A percentile compares a stretch with the other conserved stretches of the same genome.
phyloP scores from a whole-genome alignment of 495 filamentous ascomycete genomes.

The Talaromyces stipitatus region DNA sequence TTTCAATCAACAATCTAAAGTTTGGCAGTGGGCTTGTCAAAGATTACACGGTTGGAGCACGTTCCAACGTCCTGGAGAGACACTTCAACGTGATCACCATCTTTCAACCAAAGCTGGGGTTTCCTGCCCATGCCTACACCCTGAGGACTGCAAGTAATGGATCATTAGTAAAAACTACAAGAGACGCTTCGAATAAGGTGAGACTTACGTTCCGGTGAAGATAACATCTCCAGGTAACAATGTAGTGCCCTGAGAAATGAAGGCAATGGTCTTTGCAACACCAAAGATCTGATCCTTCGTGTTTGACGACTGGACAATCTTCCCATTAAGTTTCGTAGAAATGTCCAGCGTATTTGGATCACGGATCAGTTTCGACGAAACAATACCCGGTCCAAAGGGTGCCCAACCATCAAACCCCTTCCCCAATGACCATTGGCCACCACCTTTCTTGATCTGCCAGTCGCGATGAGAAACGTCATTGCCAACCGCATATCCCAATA shows the following conservation, averaged over 20 bases:
- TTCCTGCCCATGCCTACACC: constrained; percentile 74
- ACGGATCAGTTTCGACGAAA: constrained; percentile 54
- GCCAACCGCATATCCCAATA: constrained; percentile 73
- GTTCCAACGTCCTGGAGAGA: constrained; percentile 63
- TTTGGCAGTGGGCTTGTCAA: constrained; percentile 46
- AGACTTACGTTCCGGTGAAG: constrained; percentile 74
- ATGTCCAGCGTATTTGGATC: constrained; percentile 65
- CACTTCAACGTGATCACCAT: constrained; percentile 75
- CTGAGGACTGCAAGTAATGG: constrained; percentile 44
- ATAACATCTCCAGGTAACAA: constrained; percentile 74
- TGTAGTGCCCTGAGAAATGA: constrained; percentile 71
- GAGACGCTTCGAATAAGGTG: not conserved
- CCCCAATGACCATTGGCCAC: constrained; percentile 73
- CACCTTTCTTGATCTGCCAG: constrained; percentile 72
- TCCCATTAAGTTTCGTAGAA: constrained; percentile 62
- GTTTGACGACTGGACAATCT: constrained; percentile 61
- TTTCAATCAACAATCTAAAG: constrained; percentile 22
- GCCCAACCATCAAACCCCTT: constrained; percentile 90
- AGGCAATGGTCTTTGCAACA: constrained; percentile 64
- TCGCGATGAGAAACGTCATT: constrained; percentile 81
- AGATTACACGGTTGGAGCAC: constrained; percentile 66
- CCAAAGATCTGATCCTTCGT: constrained; percentile 81
- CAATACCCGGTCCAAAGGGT: constrained; percentile 78
- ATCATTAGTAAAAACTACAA: constrained; percentile 8
- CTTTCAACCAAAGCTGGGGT: constrained; percentile 67